Base-by-base conservation (phyloP, 257 asterid genomes). In the Solanum clarkiae region DNA sequence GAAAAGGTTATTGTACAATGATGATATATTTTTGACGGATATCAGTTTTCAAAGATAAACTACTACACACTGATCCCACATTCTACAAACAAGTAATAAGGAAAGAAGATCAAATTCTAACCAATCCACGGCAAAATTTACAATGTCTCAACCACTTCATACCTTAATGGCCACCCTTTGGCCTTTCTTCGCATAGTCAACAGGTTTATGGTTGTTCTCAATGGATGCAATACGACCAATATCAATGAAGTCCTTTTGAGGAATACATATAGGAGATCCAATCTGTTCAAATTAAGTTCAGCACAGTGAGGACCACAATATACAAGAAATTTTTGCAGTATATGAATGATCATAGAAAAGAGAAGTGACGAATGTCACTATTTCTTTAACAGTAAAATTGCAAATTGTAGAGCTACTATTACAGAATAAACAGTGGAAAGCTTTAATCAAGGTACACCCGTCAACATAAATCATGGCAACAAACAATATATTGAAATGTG, bases 151-250 rank as follows among this genome's bases (percentile, higher is more conserved):
- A 66, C 60, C 70, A 74, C 80, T 83, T 29, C 90, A 62, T 93
- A 97, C 99, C 99, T 97, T 97, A 84, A 97, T 92, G 87, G 99
- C 98, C 83, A 97, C 98, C 88, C 88, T 90, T 86, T 92, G 97
- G 75, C 99, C 98, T 89, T 94, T 97, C 90, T 92, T 95, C 81
- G 99, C 99, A 90, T 69, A 92, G 88, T 94, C 98, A 87, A 93
- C 98, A 29, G 99, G 92, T 89, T 88, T 94, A 63, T 95, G 98
- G 89, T 97, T 94, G 88, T 93, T 97, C 91, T 95, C 98, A 86
- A 97, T 90, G 13, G 99, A 97, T 55, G 98, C 93, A 86, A 97
- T 90, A 77, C 94, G 94, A 18, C 99, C 99, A 90, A 95, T 94
- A 51, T 94, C 99, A 71, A 93, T 91, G 86, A 94, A 97, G 1